Evolutionary conservation across 148 eudicot genomes (phyloP).

Genomic region (Linanthus parryae): DNA sequence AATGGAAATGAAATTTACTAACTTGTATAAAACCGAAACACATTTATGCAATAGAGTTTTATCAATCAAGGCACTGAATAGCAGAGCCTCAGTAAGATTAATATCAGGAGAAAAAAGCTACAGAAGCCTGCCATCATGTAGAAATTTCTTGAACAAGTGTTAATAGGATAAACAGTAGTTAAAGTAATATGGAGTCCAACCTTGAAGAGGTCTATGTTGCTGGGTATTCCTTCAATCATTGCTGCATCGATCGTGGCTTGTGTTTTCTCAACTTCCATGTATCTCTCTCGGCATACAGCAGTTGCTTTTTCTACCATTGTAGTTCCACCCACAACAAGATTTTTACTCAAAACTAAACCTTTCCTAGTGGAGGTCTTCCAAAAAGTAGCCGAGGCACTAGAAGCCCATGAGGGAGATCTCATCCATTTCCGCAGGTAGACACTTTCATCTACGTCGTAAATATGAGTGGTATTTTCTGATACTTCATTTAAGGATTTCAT

Average conservation of each 20-base stretch:
- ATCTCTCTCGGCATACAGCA: constrained; percentile 47
- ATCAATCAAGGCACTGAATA: too few species aligned
- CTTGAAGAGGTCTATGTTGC: constrained; percentile 92
- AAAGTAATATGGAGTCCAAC: constrained; percentile 25
- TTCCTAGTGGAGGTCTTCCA: constrained; percentile 51
- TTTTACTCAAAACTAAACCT: constrained; percentile 69
- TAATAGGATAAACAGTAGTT: background rate
- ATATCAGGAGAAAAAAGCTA: too few species aligned
- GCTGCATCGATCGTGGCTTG: constrained; percentile 95
- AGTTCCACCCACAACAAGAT: constrained; percentile 68
- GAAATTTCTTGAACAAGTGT: background rate
- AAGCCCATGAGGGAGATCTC: constrained; percentile 75
- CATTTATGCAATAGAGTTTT: too few species aligned
- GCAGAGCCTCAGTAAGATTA: too few species aligned
- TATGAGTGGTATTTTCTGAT: constrained; percentile 39
- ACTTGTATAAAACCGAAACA: too few species aligned
- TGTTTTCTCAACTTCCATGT: constrained; percentile 58
- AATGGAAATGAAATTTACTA: too few species aligned
- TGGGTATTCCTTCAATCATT: constrained; percentile 90
- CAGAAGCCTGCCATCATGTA: background rate
- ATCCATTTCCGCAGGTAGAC: constrained; percentile 76
- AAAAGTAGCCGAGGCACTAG: constrained; percentile 58
- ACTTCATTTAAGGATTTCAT: constrained; percentile 24
- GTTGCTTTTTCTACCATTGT: constrained; percentile 70
- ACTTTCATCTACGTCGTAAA: constrained; percentile 84